These are phyloP conservation scores for Aspergillus unguis DNA, from an alignment of 2,329 filamentous ascomycete genomes.

Conservation along the genomic window DNA sequence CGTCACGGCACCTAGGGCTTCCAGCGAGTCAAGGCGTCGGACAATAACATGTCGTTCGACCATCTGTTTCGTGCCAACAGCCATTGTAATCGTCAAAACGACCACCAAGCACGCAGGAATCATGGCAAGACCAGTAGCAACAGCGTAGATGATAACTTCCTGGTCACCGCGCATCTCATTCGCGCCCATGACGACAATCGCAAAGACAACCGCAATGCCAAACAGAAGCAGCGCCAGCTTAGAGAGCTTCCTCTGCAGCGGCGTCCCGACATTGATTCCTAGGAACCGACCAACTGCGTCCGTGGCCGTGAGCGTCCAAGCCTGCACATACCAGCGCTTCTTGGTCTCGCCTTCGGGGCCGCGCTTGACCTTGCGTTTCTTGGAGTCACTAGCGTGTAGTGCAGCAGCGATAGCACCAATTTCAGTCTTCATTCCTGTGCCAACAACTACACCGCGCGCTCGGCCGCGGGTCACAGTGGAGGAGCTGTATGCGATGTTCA, in stretches of 20 bases:
- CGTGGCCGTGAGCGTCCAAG: constrained; percentile 51
- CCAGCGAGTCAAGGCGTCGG: constrained; percentile 54
- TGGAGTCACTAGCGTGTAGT: constrained; percentile 59
- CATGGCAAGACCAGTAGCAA: constrained; percentile 59
- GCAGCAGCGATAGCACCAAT: constrained; percentile 63
- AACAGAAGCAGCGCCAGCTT: constrained; percentile 66
- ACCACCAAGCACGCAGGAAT: constrained; percentile 63
- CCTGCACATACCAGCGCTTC: constrained; percentile 53
- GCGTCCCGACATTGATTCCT: constrained; percentile 66
- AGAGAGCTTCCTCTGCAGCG: constrained; percentile 65
- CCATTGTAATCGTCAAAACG: constrained; percentile 66
- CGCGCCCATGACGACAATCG: constrained; percentile 65
- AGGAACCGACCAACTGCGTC: constrained; percentile 63
- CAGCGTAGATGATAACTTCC: constrained; percentile 64
- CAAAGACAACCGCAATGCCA: constrained; percentile 63
- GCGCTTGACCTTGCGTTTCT: constrained; percentile 51
- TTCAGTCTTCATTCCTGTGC: constrained; percentile 61
- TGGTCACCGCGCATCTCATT: constrained; percentile 55
- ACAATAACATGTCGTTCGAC: constrained; percentile 57
- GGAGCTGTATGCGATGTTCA: constrained; percentile 62
- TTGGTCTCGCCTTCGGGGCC: constrained; percentile 49
- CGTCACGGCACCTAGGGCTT: constrained; percentile 62
- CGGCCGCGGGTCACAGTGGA: constrained; percentile 61
- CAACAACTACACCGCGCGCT: constrained; percentile 58
- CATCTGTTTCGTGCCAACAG: constrained; percentile 59